A percentile compares a stretch with the other conserved stretches of the same genome.
Evolutionary conservation across 148 eudicot genomes (phyloP).

Genomic region (Fallopia convolvulus): DNA sequence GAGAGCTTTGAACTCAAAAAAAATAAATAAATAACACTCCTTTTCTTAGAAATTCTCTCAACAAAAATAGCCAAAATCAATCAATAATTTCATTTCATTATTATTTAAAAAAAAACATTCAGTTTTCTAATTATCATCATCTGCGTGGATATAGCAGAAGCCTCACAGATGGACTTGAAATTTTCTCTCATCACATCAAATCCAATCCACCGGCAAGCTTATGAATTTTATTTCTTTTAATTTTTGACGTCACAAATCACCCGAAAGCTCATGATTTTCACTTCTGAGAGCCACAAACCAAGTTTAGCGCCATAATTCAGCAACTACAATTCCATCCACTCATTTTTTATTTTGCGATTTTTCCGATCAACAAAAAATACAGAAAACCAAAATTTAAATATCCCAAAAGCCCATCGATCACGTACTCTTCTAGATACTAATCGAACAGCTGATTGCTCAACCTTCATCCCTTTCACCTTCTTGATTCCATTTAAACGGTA

Average conservation of each 20-base stretch:
- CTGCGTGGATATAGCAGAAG: background rate
- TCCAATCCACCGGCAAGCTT: background rate
- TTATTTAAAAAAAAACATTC: background rate
- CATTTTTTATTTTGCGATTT: background rate
- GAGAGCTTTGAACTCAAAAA: conserved; percentile 1
- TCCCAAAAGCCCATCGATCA: background rate
- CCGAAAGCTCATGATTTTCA: background rate
- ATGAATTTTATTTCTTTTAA: background rate
- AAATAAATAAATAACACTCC: background rate
- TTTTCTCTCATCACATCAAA: conserved; percentile 8
- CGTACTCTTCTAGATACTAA: background rate
- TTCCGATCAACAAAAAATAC: background rate
- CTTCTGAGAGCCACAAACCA: background rate
- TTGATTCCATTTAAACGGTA: background rate
- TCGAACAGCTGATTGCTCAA: background rate
- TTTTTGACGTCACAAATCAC: background rate
- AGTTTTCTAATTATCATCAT: background rate
- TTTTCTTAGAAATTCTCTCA: background rate
- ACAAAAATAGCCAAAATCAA: background rate
- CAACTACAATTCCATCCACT: background rate
- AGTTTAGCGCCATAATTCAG: conserved; percentile 9
- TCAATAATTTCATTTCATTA: background rate
- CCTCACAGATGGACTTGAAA: background rate
- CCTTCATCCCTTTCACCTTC: background rate
- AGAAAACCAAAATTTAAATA: background rate